Percentiles rank a stretch among this genome's conserved stretches.
These are phyloP conservation scores for Astrephomene gubernaculifera DNA, from an alignment of 139 green algal species.

Conservation along the genomic window DNA sequence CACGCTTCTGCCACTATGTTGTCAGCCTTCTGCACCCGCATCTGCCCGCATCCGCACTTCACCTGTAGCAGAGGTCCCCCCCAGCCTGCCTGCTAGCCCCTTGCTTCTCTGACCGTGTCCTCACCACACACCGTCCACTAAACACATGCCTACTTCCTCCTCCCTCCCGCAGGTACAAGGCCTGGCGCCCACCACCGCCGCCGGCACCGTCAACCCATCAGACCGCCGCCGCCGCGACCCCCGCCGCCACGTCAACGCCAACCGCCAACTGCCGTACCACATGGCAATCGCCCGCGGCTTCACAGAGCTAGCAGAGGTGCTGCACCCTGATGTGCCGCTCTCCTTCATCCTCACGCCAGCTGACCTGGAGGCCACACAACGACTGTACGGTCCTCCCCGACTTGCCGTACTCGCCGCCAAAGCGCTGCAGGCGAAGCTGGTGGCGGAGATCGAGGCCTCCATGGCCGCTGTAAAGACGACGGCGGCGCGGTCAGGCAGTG, in stretches of 20 bases:
- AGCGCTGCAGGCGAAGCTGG: constrained; percentile 51
- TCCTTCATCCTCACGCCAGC: constrained; percentile 56
- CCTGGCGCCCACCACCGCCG: not conserved
- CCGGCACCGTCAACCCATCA: too few species aligned
- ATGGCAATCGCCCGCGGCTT: constrained; percentile 44
- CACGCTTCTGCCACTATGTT: too few species aligned
- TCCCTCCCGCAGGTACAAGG: too few species aligned
- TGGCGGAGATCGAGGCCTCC: constrained; percentile 43
- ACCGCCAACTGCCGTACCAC: constrained; percentile 54
- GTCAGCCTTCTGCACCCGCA: too few species aligned
- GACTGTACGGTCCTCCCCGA: constrained; percentile 26
- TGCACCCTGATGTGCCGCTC: constrained; percentile 61
- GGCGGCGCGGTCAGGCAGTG: not conserved
- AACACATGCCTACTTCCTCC: too few species aligned
- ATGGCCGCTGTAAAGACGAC: not conserved
- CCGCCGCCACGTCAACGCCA: constrained; percentile 41
- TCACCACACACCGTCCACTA: too few species aligned
- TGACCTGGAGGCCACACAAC: constrained; percentile 35
- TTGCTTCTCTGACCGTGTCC: too few species aligned
- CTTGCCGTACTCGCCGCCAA: constrained; percentile 50
- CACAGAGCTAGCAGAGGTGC: constrained; percentile 53
- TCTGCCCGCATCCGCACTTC: too few species aligned
- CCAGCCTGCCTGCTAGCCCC: too few species aligned
- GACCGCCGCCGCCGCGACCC: constrained; percentile 36
- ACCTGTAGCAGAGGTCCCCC: too few species aligned